phyloP scores from a whole-genome alignment of 345 rosid genomes.

The Corchorus capsularis region DNA sequence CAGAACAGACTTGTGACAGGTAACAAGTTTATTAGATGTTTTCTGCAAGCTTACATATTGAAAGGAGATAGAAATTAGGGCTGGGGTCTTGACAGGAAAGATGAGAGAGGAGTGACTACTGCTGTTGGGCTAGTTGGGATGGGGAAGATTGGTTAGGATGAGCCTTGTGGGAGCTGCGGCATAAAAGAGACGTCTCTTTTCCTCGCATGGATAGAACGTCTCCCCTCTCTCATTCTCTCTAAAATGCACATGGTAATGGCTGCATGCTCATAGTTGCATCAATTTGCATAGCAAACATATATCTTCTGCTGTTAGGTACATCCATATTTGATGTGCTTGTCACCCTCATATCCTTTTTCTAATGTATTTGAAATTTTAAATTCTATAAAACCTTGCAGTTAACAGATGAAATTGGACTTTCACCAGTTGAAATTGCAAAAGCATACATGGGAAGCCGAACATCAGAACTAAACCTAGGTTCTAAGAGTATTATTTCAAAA shows the following conservation, averaged over 20 bases:
- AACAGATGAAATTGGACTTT: slow-evolving; percentile 54
- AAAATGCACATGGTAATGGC: not conserved
- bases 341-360: not conserved
- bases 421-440: slow-evolving; percentile 82
- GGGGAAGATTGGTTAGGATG: slow-evolving; percentile 8
- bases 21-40: not conserved
- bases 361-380: not conserved
- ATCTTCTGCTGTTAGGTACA: not conserved
- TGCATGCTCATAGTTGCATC: not conserved
- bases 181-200: not conserved
- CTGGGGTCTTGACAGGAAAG: not conserved
- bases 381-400: slow-evolving; percentile 27
- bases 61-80: not conserved
- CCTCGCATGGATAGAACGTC: not conserved
- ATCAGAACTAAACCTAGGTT: slow-evolving; percentile 47
- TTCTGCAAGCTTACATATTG: not conserved
- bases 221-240: not conserved
- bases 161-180: not conserved
- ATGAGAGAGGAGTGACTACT: not conserved
- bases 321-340: not conserved
- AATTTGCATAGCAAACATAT: not conserved
- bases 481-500: slow-evolving; percentile 43
- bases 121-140: not conserved
- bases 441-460: slow-evolving; percentile 71
- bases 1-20: not conserved